Percentiles rank a stretch among this genome's conserved stretches.
Evolutionary conservation across 495 filamentous ascomycete genomes (phyloP).

Genomic region (Tuber umbilicatum): DNA sequence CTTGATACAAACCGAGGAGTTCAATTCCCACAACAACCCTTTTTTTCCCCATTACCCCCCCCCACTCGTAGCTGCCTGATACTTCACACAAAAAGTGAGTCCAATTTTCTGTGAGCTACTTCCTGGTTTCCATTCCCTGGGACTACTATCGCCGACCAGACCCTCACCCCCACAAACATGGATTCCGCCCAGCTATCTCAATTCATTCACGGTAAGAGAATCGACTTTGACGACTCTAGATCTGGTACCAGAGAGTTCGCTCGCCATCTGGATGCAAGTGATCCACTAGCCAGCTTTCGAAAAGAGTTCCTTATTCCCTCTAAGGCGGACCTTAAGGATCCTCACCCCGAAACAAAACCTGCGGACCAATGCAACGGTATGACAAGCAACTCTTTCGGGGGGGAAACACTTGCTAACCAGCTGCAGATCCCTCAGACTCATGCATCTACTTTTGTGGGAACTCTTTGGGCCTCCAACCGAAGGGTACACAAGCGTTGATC

Average conservation of each 20-base stretch:
- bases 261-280: conserved; percentile 58
- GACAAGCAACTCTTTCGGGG: conserved; percentile 1
- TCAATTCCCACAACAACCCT: not conserved
- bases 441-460: conserved; percentile 95
- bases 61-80: not conserved
- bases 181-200: conserved; percentile 22
- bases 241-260: conserved; percentile 51
- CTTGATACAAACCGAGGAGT: not conserved
- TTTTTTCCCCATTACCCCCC: not conserved
- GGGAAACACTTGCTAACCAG: conserved; percentile 29
- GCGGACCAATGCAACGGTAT: conserved; percentile 25
- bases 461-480: conserved; percentile 85
- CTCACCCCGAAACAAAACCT: conserved; percentile 43
- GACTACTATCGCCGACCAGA: not conserved
- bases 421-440: conserved; percentile 46
- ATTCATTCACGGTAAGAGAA: conserved; percentile 27
- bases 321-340: conserved; percentile 66
- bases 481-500: conserved; percentile 61
- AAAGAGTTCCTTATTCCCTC: conserved; percentile 80
- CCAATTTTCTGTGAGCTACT: not conserved
- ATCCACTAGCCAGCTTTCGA: conserved; percentile 61
- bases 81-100: not conserved
- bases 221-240: conserved; percentile 22
- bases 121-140: not conserved
- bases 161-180: conserved; percentile 11